Conservation (phyloP, 257 asterid species). For the Penstemon barbatus region DNA sequence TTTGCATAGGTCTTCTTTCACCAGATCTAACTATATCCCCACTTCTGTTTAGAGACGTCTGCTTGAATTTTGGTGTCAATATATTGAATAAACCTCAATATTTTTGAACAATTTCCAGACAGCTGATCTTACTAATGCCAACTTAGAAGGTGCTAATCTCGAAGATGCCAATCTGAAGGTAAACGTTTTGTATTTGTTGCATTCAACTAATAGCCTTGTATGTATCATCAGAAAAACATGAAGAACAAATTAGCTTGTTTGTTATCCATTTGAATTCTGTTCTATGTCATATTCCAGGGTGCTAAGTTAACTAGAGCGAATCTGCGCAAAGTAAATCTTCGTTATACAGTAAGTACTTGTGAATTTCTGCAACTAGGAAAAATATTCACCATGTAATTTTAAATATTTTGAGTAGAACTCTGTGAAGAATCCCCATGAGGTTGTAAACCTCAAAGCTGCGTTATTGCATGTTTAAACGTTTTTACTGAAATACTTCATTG, state of each 20-base stretch:
- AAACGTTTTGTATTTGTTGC: slow-evolving; percentile 11
- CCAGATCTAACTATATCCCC: slow-evolving; percentile 10
- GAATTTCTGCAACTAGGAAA: not conserved
- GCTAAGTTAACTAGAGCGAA: slow-evolving; percentile 86
- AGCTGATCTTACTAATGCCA: slow-evolving; percentile 98
- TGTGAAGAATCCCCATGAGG: not conserved
- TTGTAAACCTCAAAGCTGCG: not conserved
- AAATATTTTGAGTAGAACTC: slow-evolving; percentile 16
- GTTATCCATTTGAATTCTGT: too few relatives aligned
- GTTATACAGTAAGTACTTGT: slow-evolving; percentile 66
- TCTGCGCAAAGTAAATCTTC: slow-evolving; percentile 84
- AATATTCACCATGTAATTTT: not conserved
- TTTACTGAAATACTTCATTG: not conserved
- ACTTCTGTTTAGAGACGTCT: slow-evolving; percentile 9
- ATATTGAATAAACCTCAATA: slow-evolving; percentile 20
- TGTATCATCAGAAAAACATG: slow-evolving; percentile 10
- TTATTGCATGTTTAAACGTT: too few relatives aligned
- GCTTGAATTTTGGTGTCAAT: slow-evolving; percentile 8
- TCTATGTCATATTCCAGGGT: slow-evolving; percentile 49
- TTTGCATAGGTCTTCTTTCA: slow-evolving; percentile 6
- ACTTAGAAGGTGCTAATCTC: slow-evolving; percentile 94
- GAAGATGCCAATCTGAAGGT: slow-evolving; percentile 99
- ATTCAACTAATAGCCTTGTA: not conserved
- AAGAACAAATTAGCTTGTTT: slow-evolving; percentile 5
- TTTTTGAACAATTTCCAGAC: slow-evolving; percentile 48